Percentiles rank a stretch among this genome's conserved stretches.
Conservation (phyloP, 768 basidiomycete genomes). For the Agaricus blazei region DNA sequence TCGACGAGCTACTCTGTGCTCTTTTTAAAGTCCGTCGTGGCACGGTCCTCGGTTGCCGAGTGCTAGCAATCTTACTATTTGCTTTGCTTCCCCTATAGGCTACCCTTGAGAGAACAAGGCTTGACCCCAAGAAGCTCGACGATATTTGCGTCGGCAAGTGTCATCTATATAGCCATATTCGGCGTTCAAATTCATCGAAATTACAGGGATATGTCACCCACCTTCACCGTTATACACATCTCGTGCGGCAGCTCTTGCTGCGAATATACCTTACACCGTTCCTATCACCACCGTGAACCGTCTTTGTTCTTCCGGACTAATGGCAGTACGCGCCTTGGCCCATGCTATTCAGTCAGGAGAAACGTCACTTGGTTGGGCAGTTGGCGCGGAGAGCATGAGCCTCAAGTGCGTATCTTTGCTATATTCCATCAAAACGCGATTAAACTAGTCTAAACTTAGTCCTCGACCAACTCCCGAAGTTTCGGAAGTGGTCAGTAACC, state of each 20-base stretch:
- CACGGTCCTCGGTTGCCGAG: neutral
- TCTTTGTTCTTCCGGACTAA: slow-evolving; percentile 90
- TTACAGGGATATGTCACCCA: slow-evolving; percentile 73
- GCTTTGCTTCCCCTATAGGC: slow-evolving; percentile 35
- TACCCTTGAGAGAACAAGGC: slow-evolving; percentile 55
- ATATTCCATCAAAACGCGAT: neutral
- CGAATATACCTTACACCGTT: slow-evolving; percentile 82
- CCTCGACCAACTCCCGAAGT: slow-evolving; percentile 72
- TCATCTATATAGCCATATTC: neutral
- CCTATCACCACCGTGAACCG: slow-evolving; percentile 92
- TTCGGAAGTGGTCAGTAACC: slow-evolving; percentile 47
- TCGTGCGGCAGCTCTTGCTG: slow-evolving; percentile 80
- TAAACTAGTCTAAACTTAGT: slow-evolving; percentile 28
- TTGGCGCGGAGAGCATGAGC: slow-evolving; percentile 82
- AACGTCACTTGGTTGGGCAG: slow-evolving; percentile 80
- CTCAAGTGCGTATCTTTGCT: slow-evolving; percentile 47
- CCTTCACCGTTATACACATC: slow-evolving; percentile 81
- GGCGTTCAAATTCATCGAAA: neutral
- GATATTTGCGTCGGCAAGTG: slow-evolving; percentile 79
- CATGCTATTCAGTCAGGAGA: slow-evolving; percentile 83
- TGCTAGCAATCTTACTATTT: neutral
- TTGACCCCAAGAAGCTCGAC: slow-evolving; percentile 69
- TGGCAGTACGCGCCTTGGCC: slow-evolving; percentile 89
- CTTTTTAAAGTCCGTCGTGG: slow-evolving; percentile 61
- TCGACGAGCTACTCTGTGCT: slow-evolving; percentile 81